These are phyloP conservation scores for Fusarium nodosum DNA, from an alignment of 2,329 filamentous ascomycete genomes.

Conservation along the genomic window DNA sequence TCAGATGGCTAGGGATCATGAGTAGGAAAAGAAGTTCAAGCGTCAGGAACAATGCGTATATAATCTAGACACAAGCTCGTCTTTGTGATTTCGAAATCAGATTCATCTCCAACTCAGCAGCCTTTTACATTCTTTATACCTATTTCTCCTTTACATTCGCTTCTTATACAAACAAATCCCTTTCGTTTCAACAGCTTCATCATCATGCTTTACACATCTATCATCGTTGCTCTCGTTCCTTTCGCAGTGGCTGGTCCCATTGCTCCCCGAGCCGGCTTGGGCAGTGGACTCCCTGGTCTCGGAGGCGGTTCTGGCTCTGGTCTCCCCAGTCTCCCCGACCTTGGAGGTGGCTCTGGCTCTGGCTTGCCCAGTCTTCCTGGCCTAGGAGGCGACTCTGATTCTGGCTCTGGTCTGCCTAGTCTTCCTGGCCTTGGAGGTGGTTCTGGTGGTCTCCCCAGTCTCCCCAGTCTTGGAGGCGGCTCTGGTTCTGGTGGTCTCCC, in stretches of 20 bases:
- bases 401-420: background rate
- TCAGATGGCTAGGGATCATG: background rate
- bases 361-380: conserved; percentile 5
- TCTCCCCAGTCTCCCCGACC: background rate
- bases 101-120: conserved; percentile 35
- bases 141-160: conserved; percentile 12
- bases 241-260: conserved; percentile 46
- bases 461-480: background rate
- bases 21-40: conserved; percentile 16
- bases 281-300: background rate
- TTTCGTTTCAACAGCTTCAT: conserved; percentile 16
- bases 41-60: conserved; percentile 27
- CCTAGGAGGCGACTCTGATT: conserved; percentile 6
- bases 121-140: conserved; percentile 25
- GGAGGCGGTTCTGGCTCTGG: conserved; percentile 17
- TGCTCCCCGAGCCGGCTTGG: conserved; percentile 9
- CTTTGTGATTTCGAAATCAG: conserved; percentile 1
- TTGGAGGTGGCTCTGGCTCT: background rate
- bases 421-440: conserved; percentile 11
- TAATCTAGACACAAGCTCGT: conserved; percentile 1
- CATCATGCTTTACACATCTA: conserved; percentile 42
- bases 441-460: background rate
- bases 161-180: conserved; percentile 9
- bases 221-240: conserved; percentile 44
- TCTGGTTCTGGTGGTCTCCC: background rate